Base-by-base conservation (phyloP, 306 rosid genomes). In the Rosa rugosa region DNA sequence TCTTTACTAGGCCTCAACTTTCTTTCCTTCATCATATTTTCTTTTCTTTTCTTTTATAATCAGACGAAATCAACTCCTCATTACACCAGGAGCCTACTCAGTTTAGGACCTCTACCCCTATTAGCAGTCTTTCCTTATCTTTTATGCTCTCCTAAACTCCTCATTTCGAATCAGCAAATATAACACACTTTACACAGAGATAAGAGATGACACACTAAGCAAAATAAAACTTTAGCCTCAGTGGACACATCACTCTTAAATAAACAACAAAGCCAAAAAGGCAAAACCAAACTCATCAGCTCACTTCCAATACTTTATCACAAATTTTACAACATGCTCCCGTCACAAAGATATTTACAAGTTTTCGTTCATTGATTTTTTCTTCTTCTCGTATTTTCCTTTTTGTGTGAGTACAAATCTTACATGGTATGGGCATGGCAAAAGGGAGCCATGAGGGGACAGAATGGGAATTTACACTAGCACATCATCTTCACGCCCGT, bases 271-370 rank as follows among this genome's bases (percentile, higher is more conserved):
- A 51, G 1, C 80, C 69, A 38, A 72, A 74, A 49, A 23, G 77
- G 46, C 16, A 75, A 31, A 86, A 79, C 71, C 73, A 81, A 77
- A 73, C 76, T 60, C 63, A 1, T 56, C 75, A 80, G 70, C 40
- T 76, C 78, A 49, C 54, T 64, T 86, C 45, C 46, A 42, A 25
- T 4, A 7, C 34, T 67, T 41, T 36, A 73, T 73, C 80, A 85
- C 85, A 86, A 84, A 84, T 69, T 84, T 76, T 78, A 83, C 89
- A 85, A 81, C 50, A 79, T 84, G 79, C 81, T 85, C 80, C 75
- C 66, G 69, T 40, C 75, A 80, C 82, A 79, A 23, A 75, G 86
- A 85, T 90, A 91, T 84, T 75, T 85, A 93, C 96, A 89, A 74
- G 69, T 69, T 73, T 11, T 25, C 42, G 34, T 31, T 40, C 76